Conservation (phyloP, 768 basidiomycete species). For the Rhizopogon rudus region DNA sequence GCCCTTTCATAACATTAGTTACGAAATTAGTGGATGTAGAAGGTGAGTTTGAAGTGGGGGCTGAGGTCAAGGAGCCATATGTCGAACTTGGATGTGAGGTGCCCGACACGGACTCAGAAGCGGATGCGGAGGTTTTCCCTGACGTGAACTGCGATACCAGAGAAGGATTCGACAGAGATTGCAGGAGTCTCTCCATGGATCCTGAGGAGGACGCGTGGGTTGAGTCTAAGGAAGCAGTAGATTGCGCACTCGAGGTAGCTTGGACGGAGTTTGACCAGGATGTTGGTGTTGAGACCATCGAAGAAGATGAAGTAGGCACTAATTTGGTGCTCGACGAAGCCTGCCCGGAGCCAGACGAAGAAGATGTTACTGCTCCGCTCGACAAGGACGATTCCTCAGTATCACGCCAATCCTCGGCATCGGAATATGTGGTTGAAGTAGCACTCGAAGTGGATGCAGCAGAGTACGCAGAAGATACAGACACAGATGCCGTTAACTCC, state of each 20-base stretch:
- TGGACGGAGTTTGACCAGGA: neutral
- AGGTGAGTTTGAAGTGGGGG: constrained; percentile 6
- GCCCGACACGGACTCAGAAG: constrained; percentile 7
- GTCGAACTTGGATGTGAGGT: constrained; percentile 15
- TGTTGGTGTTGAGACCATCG: neutral
- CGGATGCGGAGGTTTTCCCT: constrained; percentile 11
- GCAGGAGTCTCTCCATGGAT: neutral
- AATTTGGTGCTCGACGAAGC: neutral
- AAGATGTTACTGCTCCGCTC: neutral
- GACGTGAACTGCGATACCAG: neutral
- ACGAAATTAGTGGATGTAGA: neutral
- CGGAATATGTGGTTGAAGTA: constrained; percentile 13
- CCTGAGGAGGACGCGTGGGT: neutral
- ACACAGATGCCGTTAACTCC: constrained; percentile 18
- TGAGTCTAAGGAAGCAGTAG: too few relatives aligned
- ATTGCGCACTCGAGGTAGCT: too few relatives aligned
- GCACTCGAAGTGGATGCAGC: constrained; percentile 12
- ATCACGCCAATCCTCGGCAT: neutral
- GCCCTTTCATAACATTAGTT: neutral
- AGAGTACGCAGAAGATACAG: constrained; percentile 23
- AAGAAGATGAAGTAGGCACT: neutral
- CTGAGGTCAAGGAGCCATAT: neutral
- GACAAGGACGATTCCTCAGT: neutral
- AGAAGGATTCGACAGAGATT: neutral
- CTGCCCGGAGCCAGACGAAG: neutral